Evolutionary conservation across 441 rosid species (phyloP), one percentile per base, ranked within the genome.

Genomic region (Lagerstroemia fauriei): DNA sequence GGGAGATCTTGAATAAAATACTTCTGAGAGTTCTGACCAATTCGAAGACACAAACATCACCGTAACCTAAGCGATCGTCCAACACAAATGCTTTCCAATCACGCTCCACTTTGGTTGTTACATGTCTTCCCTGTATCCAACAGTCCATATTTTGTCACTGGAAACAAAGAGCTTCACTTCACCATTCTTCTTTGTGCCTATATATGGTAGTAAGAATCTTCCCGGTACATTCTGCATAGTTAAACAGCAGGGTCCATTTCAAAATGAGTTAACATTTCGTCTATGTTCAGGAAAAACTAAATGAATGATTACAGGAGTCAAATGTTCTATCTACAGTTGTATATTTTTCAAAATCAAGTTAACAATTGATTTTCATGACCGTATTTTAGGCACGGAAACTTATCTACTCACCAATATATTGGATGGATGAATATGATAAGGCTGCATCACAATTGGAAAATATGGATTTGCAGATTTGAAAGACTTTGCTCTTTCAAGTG

Each of bases 381-480:
- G 6, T 38, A 34, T 68, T 63, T 34, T 56, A 77, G 44, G 44
- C 44, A 6, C 31, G 44, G 27, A 9, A 61, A 11, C 3, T 1
- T 25, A 11, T 61, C 11, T 9, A 51, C 85, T 86, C 79, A 89
- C 89, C 84, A 85, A 9, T 34, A 1, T 34, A 56, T 18, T 18
- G 34, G 34, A 8, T 17, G 34, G 32, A 31, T 32, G 9, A 72
- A 74, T 72, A 63, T 80, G 80, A 50, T 87, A 71, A 61, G 88
- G 85, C 14, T 83, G 83, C 83, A 85, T 82, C 80, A 53, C 79
- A 75, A 70, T 51, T 47, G 63, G 51, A 75, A 85, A 84, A 48
- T 57, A 83, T 1, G 81, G 90, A 32, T 80, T 81, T 38, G 76
- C 48, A 13, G 86, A 82, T 73, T 79, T 50, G 38, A 85, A 84